Evolutionary conservation across 371 early-diverging fungal genomes (phyloP), one percentile per base, ranked within the genome.

Genomic region (Syncephalastrum contaminatum): DNA sequence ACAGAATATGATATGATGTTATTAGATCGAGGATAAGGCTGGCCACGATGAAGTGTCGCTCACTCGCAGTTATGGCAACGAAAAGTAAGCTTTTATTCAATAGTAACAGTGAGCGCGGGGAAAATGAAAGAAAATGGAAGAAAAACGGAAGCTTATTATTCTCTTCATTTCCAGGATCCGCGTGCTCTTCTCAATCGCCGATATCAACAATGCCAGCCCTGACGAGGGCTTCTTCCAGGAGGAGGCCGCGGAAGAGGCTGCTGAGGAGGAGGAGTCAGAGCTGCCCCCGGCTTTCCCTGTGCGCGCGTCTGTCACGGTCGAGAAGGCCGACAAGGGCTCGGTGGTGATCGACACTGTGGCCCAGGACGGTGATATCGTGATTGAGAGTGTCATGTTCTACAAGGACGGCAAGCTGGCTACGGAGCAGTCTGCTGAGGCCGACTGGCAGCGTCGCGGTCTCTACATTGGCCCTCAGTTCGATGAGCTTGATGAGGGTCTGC

Each of bases 401-500:
- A 78, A 83, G 57, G 87, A 90, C 59, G 63, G 73, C 36, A 79
- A 85, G 47, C 62, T 90, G 12, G 92, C 92, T 21, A 62, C 56
- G 19, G 85, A 88, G 51, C 78, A 80, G 50, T 82, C 89, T 52
- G 87, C 90, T 43, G 95, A 95, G 71, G 89, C 87, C 55, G 96
- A 97, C 80, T 96, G 94, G 93, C 81, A 86, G 69, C 88, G 96
- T 58, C 85, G 91, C 58, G 91, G 92, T 51, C 70, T 82, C 39
- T 97, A 95, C 82, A 83, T 88, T 54, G 98, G 98, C 19, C 98
- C 98, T 56, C 86, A 89, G 60, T 97, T 94, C 64, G 83, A 82
- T 59, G 92, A 95, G 68, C 80, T 97, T 57, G 95, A 95, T 68
- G 95, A 91, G 62, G 71, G 78, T 46, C 77, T 95, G 50, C 91